phyloP scores from a whole-genome alignment of 108 stramenopile genomes.

The Pelagomonas calceolata region DNA sequence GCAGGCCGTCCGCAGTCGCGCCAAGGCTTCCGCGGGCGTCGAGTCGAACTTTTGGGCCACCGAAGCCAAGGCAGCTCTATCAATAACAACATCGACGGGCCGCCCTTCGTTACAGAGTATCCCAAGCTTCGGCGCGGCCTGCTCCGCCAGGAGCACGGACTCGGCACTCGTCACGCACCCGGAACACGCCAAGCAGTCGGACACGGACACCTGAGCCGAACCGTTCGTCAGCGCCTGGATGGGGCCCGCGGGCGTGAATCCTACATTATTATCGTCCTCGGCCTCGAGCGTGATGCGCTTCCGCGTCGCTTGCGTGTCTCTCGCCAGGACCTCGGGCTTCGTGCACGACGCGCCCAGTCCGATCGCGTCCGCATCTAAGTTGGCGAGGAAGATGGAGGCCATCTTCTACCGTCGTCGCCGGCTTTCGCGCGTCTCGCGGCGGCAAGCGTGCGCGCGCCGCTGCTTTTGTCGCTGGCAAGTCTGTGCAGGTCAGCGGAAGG shows the following conservation, averaged over 20 bases:
- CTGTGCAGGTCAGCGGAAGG: no score
- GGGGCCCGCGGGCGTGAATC: no score
- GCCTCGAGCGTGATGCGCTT: not conserved
- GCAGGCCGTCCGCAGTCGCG: no score
- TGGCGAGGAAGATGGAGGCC: not conserved
- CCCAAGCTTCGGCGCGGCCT: slow-evolving; percentile 29
- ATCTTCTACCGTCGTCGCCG: no score
- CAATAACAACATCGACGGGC: no score
- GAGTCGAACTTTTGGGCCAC: no score
- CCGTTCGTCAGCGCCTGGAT: not conserved
- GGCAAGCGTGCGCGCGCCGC: no score
- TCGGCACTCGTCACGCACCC: slow-evolving; percentile 99
- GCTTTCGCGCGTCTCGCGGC: no score
- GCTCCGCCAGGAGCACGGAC: slow-evolving; percentile 84
- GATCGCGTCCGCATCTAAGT: not conserved
- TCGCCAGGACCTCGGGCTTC: not conserved
- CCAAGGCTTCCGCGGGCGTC: no score
- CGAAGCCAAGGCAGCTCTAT: no score
- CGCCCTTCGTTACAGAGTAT: no score
- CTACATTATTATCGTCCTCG: not conserved
- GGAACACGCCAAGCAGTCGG: slow-evolving; percentile 94
- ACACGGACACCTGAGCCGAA: slow-evolving; percentile 61
- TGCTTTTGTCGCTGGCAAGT: no score
- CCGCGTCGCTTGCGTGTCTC: not conserved
- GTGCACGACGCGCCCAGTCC: not conserved